Evolutionary conservation across 768 basidiomycete species (phyloP).

Genomic region (Macrolepiota fuliginosa): DNA sequence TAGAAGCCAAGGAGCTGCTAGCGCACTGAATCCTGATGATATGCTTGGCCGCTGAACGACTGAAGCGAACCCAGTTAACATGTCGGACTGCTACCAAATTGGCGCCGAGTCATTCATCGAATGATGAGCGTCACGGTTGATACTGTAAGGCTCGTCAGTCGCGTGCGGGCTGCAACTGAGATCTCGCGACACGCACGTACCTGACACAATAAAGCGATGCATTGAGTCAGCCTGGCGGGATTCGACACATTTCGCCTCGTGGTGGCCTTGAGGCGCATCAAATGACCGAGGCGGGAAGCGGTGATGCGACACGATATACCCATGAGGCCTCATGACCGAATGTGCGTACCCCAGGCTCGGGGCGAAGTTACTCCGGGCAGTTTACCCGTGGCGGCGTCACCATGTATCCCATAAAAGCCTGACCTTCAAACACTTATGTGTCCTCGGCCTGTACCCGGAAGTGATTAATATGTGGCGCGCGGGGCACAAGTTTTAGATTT

Average conservation of each 20-base stretch:
- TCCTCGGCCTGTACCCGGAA: not conserved
- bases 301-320: not conserved
- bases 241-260: not conserved
- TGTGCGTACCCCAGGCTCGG: not conserved
- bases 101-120: not conserved
- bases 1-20: not conserved
- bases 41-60: no score
- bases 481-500: no score
- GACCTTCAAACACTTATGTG: not conserved
- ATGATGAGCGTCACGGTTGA: not conserved
- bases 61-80: not conserved
- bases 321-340: not conserved
- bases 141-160: not conserved
- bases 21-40: not conserved
- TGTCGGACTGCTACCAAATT: not conserved
- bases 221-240: conserved; percentile 4
- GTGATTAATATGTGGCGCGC: not conserved
- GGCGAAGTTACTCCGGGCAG: conserved; percentile 5
- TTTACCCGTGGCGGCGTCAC: not conserved
- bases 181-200: not conserved
- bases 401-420: not conserved
- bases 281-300: conserved; percentile 7
- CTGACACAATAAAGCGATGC: not conserved
- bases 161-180: not conserved
- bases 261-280: conserved; percentile 13